These are phyloP conservation scores for Vitis hybrid DNA, from an alignment of 177 flowering plant species.

Conservation along the genomic window DNA sequence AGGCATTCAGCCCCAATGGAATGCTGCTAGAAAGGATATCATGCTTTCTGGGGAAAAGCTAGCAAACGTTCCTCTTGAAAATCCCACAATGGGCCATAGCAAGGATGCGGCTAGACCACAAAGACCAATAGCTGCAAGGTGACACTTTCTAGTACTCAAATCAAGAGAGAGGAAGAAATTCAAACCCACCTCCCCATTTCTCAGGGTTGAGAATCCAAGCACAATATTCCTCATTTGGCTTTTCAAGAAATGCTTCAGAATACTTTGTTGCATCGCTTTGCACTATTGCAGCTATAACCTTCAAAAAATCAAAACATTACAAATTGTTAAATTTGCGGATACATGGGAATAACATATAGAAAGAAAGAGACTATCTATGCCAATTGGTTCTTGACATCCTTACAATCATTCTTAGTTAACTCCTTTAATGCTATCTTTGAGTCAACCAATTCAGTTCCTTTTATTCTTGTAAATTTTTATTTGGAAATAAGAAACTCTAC, in stretches of 20 bases:
- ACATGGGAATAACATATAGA: neutral
- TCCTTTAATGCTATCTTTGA: too few relatives aligned
- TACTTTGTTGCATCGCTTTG: slow-evolving; percentile 76
- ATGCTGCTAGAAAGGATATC: too few relatives aligned
- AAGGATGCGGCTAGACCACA: too few relatives aligned
- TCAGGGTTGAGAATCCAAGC: slow-evolving; percentile 89
- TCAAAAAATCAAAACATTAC: slow-evolving; percentile 15
- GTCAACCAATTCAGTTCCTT: too few relatives aligned
- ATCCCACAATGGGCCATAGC: too few relatives aligned
- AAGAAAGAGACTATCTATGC: neutral
- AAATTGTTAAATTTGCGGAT: neutral
- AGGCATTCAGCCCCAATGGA: too few relatives aligned
- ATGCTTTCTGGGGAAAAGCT: too few relatives aligned
- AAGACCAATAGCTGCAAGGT: neutral
- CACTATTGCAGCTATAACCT: slow-evolving; percentile 98
- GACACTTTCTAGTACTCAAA: neutral
- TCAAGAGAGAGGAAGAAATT: slow-evolving; percentile 1
- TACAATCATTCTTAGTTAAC: too few relatives aligned
- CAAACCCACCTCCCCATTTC: slow-evolving; percentile 92
- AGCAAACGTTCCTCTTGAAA: too few relatives aligned
- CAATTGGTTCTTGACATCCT: too few relatives aligned
- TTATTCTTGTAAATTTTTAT: too few relatives aligned
- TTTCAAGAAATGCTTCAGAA: slow-evolving; percentile 89
- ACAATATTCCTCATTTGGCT: slow-evolving; percentile 84
- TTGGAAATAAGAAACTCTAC: too few relatives aligned